Conservation (phyloP, 139 green algal genomes). For the Coelastrella sp. region DNA sequence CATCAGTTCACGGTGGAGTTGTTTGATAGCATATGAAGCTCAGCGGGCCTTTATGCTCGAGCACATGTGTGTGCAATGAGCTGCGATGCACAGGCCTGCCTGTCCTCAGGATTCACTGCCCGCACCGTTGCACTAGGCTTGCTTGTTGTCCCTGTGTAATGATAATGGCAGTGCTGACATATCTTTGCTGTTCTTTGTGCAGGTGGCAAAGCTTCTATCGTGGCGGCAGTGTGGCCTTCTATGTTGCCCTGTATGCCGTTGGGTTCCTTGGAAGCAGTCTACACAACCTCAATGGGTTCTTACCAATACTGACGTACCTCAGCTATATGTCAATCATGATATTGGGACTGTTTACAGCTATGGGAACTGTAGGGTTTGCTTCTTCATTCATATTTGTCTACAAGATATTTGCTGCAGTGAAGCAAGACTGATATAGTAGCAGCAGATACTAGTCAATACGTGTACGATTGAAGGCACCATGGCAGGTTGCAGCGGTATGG, state of each 20-base stretch:
- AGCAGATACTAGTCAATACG: neutral
- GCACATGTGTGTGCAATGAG: too few species aligned
- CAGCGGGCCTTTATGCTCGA: too few species aligned
- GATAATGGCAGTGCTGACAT: too few species aligned
- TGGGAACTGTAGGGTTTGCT: conserved; percentile 86
- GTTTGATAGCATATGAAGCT: too few species aligned
- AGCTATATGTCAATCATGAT: conserved; percentile 89
- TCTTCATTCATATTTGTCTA: conserved; percentile 67
- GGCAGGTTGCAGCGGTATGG: too few species aligned
- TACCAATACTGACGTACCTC: conserved; percentile 89
- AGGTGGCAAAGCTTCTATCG: conserved; percentile 90
- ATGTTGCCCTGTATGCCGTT: conserved; percentile 74
- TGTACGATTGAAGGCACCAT: too few species aligned
- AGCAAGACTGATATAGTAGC: conserved; percentile 59
- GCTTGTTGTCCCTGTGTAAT: too few species aligned
- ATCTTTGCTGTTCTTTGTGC: neutral
- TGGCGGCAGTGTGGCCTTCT: conserved; percentile 83
- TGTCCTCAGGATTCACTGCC: too few species aligned
- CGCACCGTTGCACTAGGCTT: too few species aligned
- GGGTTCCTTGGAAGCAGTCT: conserved; percentile 85
- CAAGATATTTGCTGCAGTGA: conserved; percentile 73
- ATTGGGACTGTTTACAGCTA: conserved; percentile 83
- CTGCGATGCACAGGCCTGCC: too few species aligned
- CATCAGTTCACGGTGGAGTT: too few species aligned
- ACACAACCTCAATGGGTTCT: conserved; percentile 75